Conservation (phyloP, 768 basidiomycete species). For the Rossbeevera mucosa region DNA sequence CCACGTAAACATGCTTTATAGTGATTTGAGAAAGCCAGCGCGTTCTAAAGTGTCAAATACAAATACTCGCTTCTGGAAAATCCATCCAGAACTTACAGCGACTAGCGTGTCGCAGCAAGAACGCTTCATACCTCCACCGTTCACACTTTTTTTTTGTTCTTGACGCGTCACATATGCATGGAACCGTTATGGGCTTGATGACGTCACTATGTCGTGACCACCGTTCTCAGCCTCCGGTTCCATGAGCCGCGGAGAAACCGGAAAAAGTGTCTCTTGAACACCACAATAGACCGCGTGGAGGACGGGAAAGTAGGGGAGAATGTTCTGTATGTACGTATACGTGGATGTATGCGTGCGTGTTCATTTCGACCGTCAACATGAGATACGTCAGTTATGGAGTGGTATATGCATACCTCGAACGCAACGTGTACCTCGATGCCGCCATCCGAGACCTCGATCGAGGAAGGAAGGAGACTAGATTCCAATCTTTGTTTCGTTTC, state of each 20-base stretch:
- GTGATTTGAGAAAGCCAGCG: no score
- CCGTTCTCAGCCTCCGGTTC: not conserved
- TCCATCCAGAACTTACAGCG: no score
- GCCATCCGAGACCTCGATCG: not conserved
- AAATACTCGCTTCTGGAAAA: no score
- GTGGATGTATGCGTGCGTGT: not conserved
- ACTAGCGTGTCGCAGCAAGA: no score
- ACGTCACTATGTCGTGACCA: not conserved
- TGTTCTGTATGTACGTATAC: not conserved
- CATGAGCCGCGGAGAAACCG: not conserved
- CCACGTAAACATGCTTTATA: no score
- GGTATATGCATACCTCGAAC: not conserved
- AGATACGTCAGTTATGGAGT: not conserved
- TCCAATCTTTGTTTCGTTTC: not conserved
- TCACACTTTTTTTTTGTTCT: no score
- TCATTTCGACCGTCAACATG: not conserved
- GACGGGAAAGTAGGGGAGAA: not conserved
- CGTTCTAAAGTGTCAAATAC: no score
- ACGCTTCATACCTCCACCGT: no score
- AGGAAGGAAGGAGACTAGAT: not conserved
- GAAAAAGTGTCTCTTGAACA: not conserved
- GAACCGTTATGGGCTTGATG: not conserved
- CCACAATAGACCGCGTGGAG: not conserved
- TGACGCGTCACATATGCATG: not conserved
- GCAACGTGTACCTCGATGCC: not conserved